Conservation (phyloP, 2,329 filamentous ascomycete genomes). For the Alternaria solani region DNA sequence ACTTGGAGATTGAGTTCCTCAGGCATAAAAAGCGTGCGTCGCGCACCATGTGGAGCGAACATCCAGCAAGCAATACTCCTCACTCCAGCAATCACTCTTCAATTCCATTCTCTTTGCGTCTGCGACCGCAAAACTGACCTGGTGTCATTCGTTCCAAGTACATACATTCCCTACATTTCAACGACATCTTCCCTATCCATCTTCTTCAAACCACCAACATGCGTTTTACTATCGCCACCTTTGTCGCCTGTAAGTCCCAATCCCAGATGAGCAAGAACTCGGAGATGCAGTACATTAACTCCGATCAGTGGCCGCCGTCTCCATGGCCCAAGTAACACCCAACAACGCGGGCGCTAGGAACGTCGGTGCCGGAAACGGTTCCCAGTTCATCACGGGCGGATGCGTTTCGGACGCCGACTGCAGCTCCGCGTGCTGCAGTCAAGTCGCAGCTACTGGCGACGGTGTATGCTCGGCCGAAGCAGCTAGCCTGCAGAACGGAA, state of each 20-base stretch:
- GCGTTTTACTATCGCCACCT: conserved; percentile 28
- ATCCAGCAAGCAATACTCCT: conserved; percentile 7
- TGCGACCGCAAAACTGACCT: conserved; percentile 41
- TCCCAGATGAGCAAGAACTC: not conserved
- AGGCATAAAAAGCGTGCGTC: not conserved
- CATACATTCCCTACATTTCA: conserved; percentile 13
- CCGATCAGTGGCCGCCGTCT: conserved; percentile 22
- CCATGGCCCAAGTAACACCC: conserved; percentile 33
- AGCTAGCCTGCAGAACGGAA: conserved; percentile 40
- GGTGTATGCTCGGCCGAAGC: conserved; percentile 43
- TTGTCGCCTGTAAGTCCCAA: conserved; percentile 20
- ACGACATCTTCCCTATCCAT: conserved; percentile 1
- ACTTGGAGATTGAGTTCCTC: not conserved
- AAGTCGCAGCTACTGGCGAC: conserved; percentile 28
- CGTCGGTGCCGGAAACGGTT: conserved; percentile 37
- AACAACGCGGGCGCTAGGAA: conserved; percentile 40
- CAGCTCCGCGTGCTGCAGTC: conserved; percentile 37
- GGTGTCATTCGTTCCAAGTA: conserved; percentile 39
- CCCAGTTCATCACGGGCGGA: conserved; percentile 45
- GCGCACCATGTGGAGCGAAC: not conserved
- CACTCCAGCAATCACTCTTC: conserved; percentile 4
- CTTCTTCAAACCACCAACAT: conserved; percentile 16
- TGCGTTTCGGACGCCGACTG: conserved; percentile 42
- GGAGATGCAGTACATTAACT: not conserved
- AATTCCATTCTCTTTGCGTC: conserved; percentile 32